These are phyloP conservation scores for Fusarium sp. DNA, from an alignment of 2,329 filamentous ascomycete species.

Conservation along the genomic window DNA sequence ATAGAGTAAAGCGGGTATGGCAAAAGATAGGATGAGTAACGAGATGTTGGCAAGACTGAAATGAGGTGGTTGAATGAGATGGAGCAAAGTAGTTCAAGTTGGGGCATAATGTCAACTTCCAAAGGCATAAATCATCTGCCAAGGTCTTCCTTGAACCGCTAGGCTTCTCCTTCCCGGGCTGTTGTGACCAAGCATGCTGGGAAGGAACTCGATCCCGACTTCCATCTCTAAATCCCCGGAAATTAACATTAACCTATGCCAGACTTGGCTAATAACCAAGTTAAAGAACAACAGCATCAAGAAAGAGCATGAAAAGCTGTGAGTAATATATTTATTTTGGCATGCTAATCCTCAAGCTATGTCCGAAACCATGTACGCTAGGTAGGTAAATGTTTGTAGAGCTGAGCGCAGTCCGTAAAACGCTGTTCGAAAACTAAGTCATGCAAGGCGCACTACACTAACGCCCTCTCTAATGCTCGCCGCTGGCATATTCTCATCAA, in stretches of 20 bases:
- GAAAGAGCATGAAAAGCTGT: neutral
- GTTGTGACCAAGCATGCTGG: neutral
- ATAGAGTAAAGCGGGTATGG: neutral
- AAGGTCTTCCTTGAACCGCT: too few relatives aligned
- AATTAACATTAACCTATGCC: neutral
- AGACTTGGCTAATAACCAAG: neutral
- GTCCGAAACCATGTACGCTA: neutral
- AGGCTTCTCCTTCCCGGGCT: neutral
- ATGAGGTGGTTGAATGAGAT: constrained; percentile 5
- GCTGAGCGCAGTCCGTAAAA: neutral
- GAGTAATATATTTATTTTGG: neutral
- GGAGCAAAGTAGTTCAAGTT: neutral
- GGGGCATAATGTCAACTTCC: neutral
- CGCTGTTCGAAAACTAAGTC: neutral
- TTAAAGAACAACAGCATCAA: neutral
- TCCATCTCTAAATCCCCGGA: neutral
- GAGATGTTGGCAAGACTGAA: neutral
- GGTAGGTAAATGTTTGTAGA: neutral
- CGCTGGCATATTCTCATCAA: neutral
- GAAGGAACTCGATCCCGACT: constrained; percentile 1
- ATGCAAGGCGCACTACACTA: neutral
- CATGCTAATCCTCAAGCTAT: neutral
- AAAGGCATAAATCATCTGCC: too few relatives aligned
- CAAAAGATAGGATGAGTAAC: constrained; percentile 8
- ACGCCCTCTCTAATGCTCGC: neutral